Evolutionary conservation across 257 asterid genomes (phyloP).

Genomic region (Forsythia viridissima): DNA sequence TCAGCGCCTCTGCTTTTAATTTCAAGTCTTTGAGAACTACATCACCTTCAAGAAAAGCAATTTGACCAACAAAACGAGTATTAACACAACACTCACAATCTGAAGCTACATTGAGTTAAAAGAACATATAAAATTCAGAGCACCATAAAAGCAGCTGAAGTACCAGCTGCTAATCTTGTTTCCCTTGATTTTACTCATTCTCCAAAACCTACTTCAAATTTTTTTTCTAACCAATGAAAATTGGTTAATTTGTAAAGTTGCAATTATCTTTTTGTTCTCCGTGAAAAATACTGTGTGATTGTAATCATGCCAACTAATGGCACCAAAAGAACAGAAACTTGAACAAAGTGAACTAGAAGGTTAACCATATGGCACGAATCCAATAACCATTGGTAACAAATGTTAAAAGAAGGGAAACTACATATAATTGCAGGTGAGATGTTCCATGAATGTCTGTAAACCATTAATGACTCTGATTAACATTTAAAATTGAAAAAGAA

Average conservation of each 20-base stretch:
- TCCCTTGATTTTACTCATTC: background rate
- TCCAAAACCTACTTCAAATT: background rate
- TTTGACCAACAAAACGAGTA: conserved; percentile 21
- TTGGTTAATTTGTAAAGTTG: background rate
- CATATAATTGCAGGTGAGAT: background rate
- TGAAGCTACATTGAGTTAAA: conserved; percentile 9
- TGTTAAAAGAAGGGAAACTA: background rate
- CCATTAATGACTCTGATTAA: background rate
- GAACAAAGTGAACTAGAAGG: background rate
- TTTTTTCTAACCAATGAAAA: background rate
- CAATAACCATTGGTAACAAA: background rate
- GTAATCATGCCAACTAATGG: background rate
- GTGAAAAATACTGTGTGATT: background rate
- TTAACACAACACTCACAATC: conserved; percentile 18
- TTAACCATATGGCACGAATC: background rate
- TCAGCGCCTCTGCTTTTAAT: conserved; percentile 92
- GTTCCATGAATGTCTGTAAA: background rate
- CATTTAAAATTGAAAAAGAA: too few relatives aligned
- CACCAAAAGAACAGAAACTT: background rate
- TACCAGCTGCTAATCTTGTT: background rate
- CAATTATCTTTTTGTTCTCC: background rate
- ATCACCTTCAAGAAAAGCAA: conserved; percentile 60
- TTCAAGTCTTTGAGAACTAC: conserved; percentile 95
- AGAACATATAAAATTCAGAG: conserved; percentile 14
- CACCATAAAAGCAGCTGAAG: background rate